phyloP scores from a whole-genome alignment of 1,139 yeast genomes.

The Saccharomyces hybrid region DNA sequence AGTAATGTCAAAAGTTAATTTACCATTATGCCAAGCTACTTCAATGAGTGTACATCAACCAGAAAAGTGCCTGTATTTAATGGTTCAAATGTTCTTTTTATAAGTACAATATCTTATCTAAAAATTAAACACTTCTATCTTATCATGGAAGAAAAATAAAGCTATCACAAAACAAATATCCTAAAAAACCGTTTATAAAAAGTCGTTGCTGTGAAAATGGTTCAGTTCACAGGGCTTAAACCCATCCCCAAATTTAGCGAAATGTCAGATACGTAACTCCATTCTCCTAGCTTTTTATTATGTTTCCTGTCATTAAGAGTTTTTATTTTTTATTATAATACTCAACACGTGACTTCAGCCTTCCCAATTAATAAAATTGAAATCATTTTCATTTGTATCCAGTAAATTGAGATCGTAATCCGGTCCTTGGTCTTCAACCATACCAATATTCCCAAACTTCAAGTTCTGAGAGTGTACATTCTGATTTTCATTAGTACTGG shows the following conservation, averaged over 20 bases:
- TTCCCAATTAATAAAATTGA: constrained; percentile 21
- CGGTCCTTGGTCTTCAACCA: constrained; percentile 4
- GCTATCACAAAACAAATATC: background rate
- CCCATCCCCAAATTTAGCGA: background rate
- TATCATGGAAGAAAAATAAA: background rate
- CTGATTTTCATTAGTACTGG: background rate
- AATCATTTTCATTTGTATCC: constrained; percentile 17
- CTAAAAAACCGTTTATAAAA: background rate
- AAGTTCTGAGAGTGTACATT: background rate
- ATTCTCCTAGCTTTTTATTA: background rate
- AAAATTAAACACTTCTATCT: background rate
- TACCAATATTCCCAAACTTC: background rate
- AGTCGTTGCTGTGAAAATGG: background rate
- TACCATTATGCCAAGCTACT: background rate
- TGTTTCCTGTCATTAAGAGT: background rate
- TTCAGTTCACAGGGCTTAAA: background rate
- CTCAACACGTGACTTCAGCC: background rate
- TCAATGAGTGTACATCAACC: background rate
- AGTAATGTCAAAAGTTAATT: too few species aligned
- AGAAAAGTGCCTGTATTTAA: background rate
- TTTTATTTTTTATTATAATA: background rate
- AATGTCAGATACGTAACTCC: background rate
- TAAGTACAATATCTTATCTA: background rate
- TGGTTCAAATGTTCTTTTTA: background rate
- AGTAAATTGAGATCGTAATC: constrained; percentile 17